These are phyloP conservation scores for Trichosporon sp. DNA, from an alignment of 1,284 basidiomycete genomes.

Conservation along the genomic window DNA sequence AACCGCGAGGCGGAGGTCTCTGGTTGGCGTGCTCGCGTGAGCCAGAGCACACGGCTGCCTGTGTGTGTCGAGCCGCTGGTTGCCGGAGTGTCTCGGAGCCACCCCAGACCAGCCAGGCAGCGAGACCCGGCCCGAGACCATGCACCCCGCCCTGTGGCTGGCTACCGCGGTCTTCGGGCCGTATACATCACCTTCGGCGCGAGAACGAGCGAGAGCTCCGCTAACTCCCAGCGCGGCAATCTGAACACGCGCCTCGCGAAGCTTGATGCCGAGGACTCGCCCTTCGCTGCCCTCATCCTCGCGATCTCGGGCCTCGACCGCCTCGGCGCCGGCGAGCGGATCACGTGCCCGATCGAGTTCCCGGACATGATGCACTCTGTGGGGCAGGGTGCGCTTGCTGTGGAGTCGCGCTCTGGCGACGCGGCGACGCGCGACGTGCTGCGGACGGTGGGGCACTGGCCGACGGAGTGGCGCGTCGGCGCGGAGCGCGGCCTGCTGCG, in stretches of 20 bases:
- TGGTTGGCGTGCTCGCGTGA: no score
- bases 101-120: no score
- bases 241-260: conserved; percentile 78
- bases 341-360: conserved; percentile 69
- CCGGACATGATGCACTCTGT: conserved; percentile 84
- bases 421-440: conserved; percentile 61
- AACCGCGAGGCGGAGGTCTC: no score
- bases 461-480: conserved; percentile 67
- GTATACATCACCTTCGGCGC: no score
- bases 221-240: conserved; percentile 52
- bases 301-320: conserved; percentile 92
- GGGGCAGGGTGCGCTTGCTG: conserved; percentile 84
- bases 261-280: conserved; percentile 70
- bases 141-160: no score
- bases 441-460: conserved; percentile 64
- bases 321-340: conserved; percentile 67
- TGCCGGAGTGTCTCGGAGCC: no score
- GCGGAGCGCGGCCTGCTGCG: conserved; percentile 84
- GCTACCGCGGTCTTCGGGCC: no score
- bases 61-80: no score
- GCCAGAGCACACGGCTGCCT: no score
- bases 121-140: no score
- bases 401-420: conserved; percentile 80
- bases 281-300: conserved; percentile 84
- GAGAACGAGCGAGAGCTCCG: no score